Conservation (phyloP, 1,284 basidiomycete genomes). For the Malassezia sp. region DNA sequence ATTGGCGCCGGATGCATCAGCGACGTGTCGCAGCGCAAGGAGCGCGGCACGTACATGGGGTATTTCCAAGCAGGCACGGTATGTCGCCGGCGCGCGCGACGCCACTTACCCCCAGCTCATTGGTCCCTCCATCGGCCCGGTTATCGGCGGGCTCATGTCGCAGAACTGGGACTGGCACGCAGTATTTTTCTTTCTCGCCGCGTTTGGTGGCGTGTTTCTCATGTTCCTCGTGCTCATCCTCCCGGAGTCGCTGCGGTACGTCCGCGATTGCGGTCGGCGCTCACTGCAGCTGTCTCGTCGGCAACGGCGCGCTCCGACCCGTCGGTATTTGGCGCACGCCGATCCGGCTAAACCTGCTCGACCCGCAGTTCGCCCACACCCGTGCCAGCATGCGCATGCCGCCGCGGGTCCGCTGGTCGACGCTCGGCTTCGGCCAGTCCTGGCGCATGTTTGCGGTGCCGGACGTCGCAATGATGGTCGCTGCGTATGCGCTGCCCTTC, state of each 20-base stretch:
- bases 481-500: constrained; percentile 55
- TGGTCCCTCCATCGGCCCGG: constrained; percentile 17
- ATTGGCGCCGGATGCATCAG: constrained; percentile 21
- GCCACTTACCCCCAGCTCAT: too few species aligned
- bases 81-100: too few species aligned
- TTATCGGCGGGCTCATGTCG: constrained; percentile 18
- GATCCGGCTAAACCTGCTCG: background rate
- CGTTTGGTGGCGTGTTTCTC: constrained; percentile 54
- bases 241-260: constrained; percentile 56
- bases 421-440: constrained; percentile 23
- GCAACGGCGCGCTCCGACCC: constrained; percentile 35
- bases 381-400: constrained; percentile 10
- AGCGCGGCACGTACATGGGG: constrained; percentile 23
- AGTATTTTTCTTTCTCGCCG: constrained; percentile 69
- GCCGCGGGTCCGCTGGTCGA: constrained; percentile 18
- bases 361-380: background rate
- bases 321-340: constrained; percentile 12
- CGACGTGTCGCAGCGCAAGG: constrained; percentile 19
- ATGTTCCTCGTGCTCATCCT: constrained; percentile 53
- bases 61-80: constrained; percentile 16
- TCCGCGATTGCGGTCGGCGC: too few species aligned
- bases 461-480: constrained; percentile 22
- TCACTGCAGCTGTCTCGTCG: constrained; percentile 47
- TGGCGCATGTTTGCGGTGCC: constrained; percentile 26
- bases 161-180: constrained; percentile 32